Evolutionary conservation across 768 basidiomycete species (phyloP), one percentile per base, ranked within the genome.

Genomic region (Pisolithus microcarpus): DNA sequence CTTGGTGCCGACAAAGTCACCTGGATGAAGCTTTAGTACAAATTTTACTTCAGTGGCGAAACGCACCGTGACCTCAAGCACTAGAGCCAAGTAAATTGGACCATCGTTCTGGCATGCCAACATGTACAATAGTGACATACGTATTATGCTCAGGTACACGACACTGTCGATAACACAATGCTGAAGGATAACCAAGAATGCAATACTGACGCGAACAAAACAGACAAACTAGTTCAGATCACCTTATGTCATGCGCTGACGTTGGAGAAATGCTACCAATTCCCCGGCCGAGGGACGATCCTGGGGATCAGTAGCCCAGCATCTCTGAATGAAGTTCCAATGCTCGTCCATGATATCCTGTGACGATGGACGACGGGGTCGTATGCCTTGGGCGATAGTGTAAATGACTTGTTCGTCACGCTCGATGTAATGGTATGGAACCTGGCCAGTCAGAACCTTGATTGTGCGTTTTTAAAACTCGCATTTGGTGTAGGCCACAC

Each of bases 221-320:
- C 11, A 7, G 8, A 40, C 21, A 40, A 8, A 18, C n/a, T 40
- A 13, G 38, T n/a, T 8, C 7, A 19, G 38, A 39, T 19, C 7
- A 19, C 26, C 19, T 16, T 1, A 39, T 39, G 38, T 39, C 19
- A 7, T 39, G 19, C 15, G 38, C 16, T 39, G 7, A 39, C 38
- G 38, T 10, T 15, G 18, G 7, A 40, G 7, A 15, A 40, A 40
- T 9, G 39, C 8, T 21, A 40, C 18, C 10, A 40, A 11, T 21
- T 40, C 39, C 18, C 15, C 21, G 7, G 39, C 18, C 4, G 39
- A 19, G 11, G 39, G 39, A 10, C 39, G 39, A 40, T 40, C 39
- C 11, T 18, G 4, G 18, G 39, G 39, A 19, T 40, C 11, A 43
- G 69, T 65, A 13, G 56, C 60, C 54, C 54, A 55, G 28, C 54